Conservation (phyloP, 73 alveolate species). For the Paramecium sonneborni region DNA sequence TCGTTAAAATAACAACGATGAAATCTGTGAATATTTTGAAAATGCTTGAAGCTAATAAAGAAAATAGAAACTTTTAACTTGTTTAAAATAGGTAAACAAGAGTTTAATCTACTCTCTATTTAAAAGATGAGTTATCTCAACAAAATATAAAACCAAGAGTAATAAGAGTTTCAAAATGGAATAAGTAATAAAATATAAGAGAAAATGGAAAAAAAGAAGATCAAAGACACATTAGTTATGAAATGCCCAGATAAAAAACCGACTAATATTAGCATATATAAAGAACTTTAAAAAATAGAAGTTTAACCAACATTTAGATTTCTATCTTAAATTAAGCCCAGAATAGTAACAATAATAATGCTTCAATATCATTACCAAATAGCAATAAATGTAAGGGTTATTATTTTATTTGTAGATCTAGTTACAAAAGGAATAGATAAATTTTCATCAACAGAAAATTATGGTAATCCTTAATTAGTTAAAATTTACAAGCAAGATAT, state of each 20-base stretch:
- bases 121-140: slow-evolving; percentile 27
- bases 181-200: not conserved
- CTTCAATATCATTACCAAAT: slow-evolving; percentile 2
- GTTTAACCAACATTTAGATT: slow-evolving; percentile 16
- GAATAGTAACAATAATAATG: not conserved
- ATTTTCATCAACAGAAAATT: not conserved
- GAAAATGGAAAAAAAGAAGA: not conserved
- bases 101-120: slow-evolving; percentile 19
- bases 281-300: slow-evolving; percentile 46
- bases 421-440: not conserved
- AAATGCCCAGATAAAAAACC: slow-evolving; percentile 8
- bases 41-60: slow-evolving; percentile 47
- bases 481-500: not conserved
- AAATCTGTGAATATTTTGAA: not conserved
- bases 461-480: not conserved
- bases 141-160: not conserved
- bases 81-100: not conserved
- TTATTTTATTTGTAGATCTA: not conserved
- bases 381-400: not conserved
- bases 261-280: not conserved
- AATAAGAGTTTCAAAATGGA: slow-evolving; percentile 39
- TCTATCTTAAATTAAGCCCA: not conserved
- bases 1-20: slow-evolving; percentile 41
- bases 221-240: slow-evolving; percentile 33
- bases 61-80: slow-evolving; percentile 41